Base-by-base conservation (phyloP, 495 filamentous ascomycete species). In the Aspergillus panamensis region DNA sequence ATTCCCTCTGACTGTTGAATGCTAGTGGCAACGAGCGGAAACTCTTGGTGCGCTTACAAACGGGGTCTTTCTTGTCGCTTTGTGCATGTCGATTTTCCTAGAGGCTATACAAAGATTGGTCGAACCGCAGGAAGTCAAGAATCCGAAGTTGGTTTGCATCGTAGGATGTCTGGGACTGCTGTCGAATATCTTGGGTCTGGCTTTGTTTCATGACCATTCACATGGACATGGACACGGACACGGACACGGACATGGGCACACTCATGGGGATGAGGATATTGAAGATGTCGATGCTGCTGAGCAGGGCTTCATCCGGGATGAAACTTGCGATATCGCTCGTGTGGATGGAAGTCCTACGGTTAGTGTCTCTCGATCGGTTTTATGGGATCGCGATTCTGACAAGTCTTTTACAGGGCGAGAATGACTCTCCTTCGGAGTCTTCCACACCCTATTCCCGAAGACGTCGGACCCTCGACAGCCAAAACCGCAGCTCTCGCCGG, bases 1-100 rank as follows among this genome's bases (percentile, higher is more conserved):
- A 60, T 21, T 33, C 47, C 9, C 42, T 53, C 63, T 68, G 45
- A 71, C 59, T 25, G 21, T 51, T 71, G 52, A 70, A 69, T 40
- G 66, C 77, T 63, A 92, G 80, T 98, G 92, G 91, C 87, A 97
- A 80, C 89, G 95, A 45, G 94, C 94, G n/a, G 94, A 98, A 79
- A 96, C 96, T 16, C 81, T 98, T 8, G 94, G 94, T 67, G 94
- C 94, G 16, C 81, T 96, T 49, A 86, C 97, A 66, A 98, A 98
- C 64, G 94, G 95, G 55, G 92, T 97, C 3, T 98, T 98, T 73
- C 79, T 98, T 44, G 91, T 98, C 63, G 94, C 94, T 0, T 80
- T 98, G 16, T 97, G 95, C 74, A 74, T 97, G 40, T 91, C 93
- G 3, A 98, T 98, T 64, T 91, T 97, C 67, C 81, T 98, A 53